Percentiles rank a stretch among this genome's conserved stretches.
Conservation (phyloP, 345 rosid species). For the Noccaea bulbosa region DNA sequence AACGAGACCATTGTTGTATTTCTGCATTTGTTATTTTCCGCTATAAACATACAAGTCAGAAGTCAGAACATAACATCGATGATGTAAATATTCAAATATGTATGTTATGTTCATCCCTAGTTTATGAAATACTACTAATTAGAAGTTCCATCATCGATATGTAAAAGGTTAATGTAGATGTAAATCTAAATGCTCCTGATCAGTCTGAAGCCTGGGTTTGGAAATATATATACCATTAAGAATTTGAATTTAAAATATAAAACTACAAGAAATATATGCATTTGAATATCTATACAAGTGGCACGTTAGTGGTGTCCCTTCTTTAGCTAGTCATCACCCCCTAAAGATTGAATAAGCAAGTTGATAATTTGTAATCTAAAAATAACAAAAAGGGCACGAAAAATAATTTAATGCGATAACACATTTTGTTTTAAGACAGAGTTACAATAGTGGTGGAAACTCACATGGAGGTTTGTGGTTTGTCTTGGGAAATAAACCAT, state of each 20-base stretch:
- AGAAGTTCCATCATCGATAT: background rate
- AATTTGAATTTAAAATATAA: background rate
- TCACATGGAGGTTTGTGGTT: conserved; percentile 48
- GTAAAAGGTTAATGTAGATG: background rate
- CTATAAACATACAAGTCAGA: conserved; percentile 14
- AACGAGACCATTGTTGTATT: conserved; percentile 29
- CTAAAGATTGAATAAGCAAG: conserved; percentile 39
- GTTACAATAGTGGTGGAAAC: conserved; percentile 43
- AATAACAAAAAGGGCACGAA: conserved; percentile 34
- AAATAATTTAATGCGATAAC: conserved; percentile 30
- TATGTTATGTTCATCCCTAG: conserved; percentile 13
- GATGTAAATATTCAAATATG: conserved; percentile 1
- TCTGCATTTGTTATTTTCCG: conserved; percentile 10
- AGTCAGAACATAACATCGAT: conserved; percentile 26
- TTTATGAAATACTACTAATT: background rate
- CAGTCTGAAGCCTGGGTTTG: conserved; percentile 1
- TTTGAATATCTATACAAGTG: conserved; percentile 37
- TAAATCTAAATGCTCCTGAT: background rate
- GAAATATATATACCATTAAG: too few relatives aligned
- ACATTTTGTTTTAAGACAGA: conserved; percentile 29
- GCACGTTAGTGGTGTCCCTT: conserved; percentile 47
- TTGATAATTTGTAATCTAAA: conserved; percentile 35
- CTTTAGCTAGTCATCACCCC: conserved; percentile 44
- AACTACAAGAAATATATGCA: background rate
- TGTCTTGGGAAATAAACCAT: conserved; percentile 47